Conservation (phyloP, 345 rosid genomes). For the Clarkia xantiana region DNA sequence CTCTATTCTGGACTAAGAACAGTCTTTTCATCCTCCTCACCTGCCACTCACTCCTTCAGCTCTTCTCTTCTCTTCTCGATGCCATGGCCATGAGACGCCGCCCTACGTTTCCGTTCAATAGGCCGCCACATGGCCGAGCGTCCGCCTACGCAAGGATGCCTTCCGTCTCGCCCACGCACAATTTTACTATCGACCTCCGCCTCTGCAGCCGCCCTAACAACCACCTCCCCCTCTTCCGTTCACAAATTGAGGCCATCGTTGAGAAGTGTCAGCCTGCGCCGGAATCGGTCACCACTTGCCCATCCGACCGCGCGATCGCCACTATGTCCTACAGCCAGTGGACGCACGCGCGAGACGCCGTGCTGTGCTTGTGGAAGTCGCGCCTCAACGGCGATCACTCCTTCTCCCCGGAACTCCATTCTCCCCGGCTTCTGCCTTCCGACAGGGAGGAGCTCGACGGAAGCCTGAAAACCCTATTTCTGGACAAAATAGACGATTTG, state of each 20-base stretch:
- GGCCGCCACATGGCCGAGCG: no score
- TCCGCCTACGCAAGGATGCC: not conserved
- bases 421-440: conserved; percentile 23
- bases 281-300: not conserved
- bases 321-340: conserved; percentile 8
- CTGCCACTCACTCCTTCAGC: no score
- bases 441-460: conserved; percentile 27
- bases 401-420: conserved; percentile 9
- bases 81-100: no score
- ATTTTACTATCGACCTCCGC: conserved; percentile 10
- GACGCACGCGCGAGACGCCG: conserved; percentile 12
- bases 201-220: not conserved
- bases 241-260: not conserved
- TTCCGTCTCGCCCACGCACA: conserved; percentile 4
- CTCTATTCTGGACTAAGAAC: no score
- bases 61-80: no score
- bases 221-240: not conserved
- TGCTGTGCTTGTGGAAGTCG: conserved; percentile 6
- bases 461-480: conserved; percentile 24
- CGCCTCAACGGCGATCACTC: conserved; percentile 2
- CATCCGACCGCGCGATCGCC: conserved; percentile 2
- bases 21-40: no score
- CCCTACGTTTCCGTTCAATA: no score
- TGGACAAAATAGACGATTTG: conserved; percentile 18
- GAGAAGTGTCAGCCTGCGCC: conserved; percentile 6